Percentiles rank a stretch among this genome's conserved stretches.
phyloP scores from a whole-genome alignment of 768 basidiomycete species.

The Cystofilobasidium bisporidii region DNA sequence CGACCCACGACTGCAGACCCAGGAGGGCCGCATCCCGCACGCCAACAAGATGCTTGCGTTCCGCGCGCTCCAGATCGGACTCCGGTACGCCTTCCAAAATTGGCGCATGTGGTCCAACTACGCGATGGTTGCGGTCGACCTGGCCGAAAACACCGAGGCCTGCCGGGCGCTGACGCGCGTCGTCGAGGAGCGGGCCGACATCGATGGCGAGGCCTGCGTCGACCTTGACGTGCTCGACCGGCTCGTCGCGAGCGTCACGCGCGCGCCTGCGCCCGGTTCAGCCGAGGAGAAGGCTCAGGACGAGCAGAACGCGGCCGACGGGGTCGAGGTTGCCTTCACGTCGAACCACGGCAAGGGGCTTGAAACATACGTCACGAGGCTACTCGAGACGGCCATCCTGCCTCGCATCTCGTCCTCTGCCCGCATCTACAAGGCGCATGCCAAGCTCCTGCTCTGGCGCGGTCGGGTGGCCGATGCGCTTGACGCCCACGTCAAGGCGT shows the following conservation, averaged over 20 bases:
- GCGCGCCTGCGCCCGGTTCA: conserved; percentile 37
- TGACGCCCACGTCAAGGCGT: conserved; percentile 74
- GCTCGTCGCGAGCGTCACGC: conserved; percentile 75
- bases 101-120: conserved; percentile 99
- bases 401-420: conserved; percentile 63
- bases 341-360: conserved; percentile 62
- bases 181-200: conserved; percentile 60
- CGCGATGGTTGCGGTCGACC: conserved; percentile 83
- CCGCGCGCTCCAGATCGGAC: conserved; percentile 80
- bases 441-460: conserved; percentile 66
- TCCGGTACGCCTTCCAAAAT: conserved; percentile 73
- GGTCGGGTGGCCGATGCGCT: conserved; percentile 64
- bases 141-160: conserved; percentile 83
- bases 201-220: conserved; percentile 50
- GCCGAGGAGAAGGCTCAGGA: conserved; percentile 31
- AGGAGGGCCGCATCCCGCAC: conserved; percentile 35
- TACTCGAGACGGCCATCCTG: conserved; percentile 70
- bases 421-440: conserved; percentile 73
- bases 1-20: background rate
- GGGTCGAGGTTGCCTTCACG: conserved; percentile 39
- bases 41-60: conserved; percentile 75
- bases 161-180: conserved; percentile 71
- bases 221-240: conserved; percentile 83
- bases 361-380: conserved; percentile 53
- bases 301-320: conserved; percentile 31